Conservation (phyloP, 2,329 filamentous ascomycete species). For the Malbranchea zuffiana region DNA sequence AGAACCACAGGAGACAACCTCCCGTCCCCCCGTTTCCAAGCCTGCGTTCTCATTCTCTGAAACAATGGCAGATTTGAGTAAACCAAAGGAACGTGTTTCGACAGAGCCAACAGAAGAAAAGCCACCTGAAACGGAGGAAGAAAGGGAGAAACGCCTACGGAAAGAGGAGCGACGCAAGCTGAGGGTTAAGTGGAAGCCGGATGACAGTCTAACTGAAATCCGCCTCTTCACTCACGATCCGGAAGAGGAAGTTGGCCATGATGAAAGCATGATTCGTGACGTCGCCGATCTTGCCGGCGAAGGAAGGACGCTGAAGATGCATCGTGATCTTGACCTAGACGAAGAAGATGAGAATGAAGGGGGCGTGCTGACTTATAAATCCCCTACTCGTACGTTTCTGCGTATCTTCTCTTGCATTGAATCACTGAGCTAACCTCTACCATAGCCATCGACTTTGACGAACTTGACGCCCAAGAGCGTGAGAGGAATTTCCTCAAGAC, state of each 20-base stretch:
- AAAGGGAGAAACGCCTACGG: conserved; percentile 47
- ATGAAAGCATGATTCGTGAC: conserved; percentile 48
- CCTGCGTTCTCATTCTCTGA: conserved; percentile 40
- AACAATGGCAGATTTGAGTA: conserved; percentile 41
- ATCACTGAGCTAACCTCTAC: conserved; percentile 13
- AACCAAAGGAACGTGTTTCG: conserved; percentile 45
- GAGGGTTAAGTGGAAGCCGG: conserved; percentile 51
- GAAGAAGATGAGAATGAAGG: conserved; percentile 51
- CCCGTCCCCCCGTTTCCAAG: conserved; percentile 23
- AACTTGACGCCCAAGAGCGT: conserved; percentile 26
- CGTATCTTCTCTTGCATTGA: neutral
- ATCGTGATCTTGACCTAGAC: conserved; percentile 45
- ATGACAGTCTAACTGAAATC: conserved; percentile 46
- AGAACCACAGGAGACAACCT: conserved; percentile 23
- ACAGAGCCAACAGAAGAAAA: conserved; percentile 42
- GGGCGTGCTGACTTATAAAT: conserved; percentile 26
- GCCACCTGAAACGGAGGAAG: conserved; percentile 49
- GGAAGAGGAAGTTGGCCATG: conserved; percentile 50
- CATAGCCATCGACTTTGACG: conserved; percentile 31
- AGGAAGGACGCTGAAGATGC: conserved; percentile 40
- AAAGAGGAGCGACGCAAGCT: conserved; percentile 52
- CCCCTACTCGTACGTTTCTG: conserved; percentile 25
- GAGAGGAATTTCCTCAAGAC: conserved; percentile 33
- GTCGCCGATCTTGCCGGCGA: conserved; percentile 50
- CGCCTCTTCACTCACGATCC: conserved; percentile 52